Conservation (phyloP, 192 early-diverging fungal species). For the Phlyctochytrium bullatum region DNA sequence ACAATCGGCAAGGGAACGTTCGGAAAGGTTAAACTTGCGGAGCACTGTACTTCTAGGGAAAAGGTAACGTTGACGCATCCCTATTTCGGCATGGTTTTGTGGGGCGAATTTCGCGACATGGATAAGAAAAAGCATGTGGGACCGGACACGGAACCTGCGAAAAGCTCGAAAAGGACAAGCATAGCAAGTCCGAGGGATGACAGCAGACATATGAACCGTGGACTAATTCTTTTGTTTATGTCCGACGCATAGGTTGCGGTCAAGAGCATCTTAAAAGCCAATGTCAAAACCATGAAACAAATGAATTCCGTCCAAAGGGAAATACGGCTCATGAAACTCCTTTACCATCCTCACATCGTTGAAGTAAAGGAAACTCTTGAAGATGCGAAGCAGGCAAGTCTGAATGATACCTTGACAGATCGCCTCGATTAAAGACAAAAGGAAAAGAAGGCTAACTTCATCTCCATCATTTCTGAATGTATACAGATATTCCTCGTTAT, state of each 20-base stretch:
- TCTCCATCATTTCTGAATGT: too few species aligned
- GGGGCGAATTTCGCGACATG: too few species aligned
- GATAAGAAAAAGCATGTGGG: too few species aligned
- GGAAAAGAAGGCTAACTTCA: too few species aligned
- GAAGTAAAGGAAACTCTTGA: conserved; percentile 64
- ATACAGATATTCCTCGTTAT: conserved; percentile 51
- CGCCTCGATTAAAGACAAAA: too few species aligned
- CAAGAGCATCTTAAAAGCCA: conserved; percentile 59
- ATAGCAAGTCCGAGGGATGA: too few species aligned
- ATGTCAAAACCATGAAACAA: conserved; percentile 58
- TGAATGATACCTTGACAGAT: neutral
- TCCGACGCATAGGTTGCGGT: conserved; percentile 46
- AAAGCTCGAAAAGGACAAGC: too few species aligned
- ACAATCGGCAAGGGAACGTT: conserved; percentile 63
- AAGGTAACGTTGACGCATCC: conserved; percentile 43
- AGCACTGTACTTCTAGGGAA: conserved; percentile 47
- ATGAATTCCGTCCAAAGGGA: conserved; percentile 61
- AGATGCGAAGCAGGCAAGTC: conserved; percentile 42
- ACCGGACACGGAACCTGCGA: too few species aligned
- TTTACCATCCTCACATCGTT: conserved; percentile 59
- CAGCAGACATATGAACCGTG: too few species aligned
- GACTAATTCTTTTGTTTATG: neutral
- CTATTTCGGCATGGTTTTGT: too few species aligned
- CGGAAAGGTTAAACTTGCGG: conserved; percentile 59
- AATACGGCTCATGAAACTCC: conserved; percentile 61